Conservation (phyloP, 345 rosid species). For the Turnera subulata region DNA sequence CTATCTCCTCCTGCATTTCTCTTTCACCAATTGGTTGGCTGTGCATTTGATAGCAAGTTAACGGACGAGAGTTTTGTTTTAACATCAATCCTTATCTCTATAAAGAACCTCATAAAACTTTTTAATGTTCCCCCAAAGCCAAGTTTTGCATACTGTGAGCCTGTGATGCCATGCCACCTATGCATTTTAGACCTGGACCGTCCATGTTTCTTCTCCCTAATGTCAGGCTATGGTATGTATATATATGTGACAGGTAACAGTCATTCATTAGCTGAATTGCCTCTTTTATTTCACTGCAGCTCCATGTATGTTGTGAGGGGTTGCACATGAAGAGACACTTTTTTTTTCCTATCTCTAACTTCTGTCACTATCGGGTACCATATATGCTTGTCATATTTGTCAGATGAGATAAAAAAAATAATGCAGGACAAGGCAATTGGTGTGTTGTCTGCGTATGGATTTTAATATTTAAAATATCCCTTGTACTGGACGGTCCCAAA, state of each 20-base stretch:
- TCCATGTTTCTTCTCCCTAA: too few relatives aligned
- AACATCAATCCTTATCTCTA: too few relatives aligned
- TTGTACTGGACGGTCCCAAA: constrained; percentile 7
- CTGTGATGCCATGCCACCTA: too few relatives aligned
- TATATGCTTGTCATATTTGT: not conserved
- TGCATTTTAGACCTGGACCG: too few relatives aligned
- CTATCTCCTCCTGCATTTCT: not conserved
- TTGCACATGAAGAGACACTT: not conserved
- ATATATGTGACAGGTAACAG: not conserved
- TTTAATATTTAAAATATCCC: constrained; percentile 4
- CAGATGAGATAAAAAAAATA: not conserved
- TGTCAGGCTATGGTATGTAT: too few relatives aligned
- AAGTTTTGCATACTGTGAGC: too few relatives aligned
- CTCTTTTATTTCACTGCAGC: not conserved
- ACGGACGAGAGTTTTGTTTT: too few relatives aligned
- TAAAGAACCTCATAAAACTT: too few relatives aligned
- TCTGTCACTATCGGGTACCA: not conserved
- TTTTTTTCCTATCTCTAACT: not conserved
- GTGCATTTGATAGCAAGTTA: not conserved
- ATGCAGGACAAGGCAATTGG: not conserved
- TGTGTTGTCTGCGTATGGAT: constrained; percentile 12
- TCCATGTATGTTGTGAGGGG: not conserved
- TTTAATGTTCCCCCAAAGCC: too few relatives aligned
- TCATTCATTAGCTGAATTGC: not conserved
- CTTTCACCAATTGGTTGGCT: not conserved